These are phyloP conservation scores for Didymella pomorum DNA, from an alignment of 2,329 filamentous ascomycete genomes.

Conservation along the genomic window DNA sequence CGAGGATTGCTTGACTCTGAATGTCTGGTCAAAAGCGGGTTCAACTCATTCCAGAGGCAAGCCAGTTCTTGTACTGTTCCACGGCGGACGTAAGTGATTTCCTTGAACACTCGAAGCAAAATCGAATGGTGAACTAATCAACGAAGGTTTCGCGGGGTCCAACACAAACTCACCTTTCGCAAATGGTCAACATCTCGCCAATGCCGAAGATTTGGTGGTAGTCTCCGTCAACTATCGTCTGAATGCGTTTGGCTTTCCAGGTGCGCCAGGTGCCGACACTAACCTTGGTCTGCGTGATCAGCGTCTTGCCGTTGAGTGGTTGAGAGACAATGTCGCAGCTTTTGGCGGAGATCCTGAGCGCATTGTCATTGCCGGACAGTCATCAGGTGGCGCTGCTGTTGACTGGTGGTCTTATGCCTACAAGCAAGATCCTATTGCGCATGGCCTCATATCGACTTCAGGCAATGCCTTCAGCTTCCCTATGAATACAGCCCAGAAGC, in stretches of 20 bases:
- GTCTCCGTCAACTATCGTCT: conserved; percentile 53
- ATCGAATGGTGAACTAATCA: background rate
- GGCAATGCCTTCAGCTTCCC: conserved; percentile 33
- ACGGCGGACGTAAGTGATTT: conserved; percentile 50
- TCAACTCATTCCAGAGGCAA: conserved; percentile 30
- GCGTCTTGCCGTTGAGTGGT: conserved; percentile 62
- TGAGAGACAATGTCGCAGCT: conserved; percentile 57
- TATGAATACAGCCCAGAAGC: conserved; percentile 25
- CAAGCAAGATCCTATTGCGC: conserved; percentile 56
- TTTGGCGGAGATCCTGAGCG: conserved; percentile 59
- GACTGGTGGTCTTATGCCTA: conserved; percentile 61
- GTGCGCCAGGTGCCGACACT: conserved; percentile 37
- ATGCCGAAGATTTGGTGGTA: conserved; percentile 52
- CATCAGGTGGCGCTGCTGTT: conserved; percentile 54
- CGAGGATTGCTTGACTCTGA: conserved; percentile 45
- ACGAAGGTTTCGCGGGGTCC: conserved; percentile 47
- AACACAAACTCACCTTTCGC: conserved; percentile 50
- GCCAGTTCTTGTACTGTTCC: conserved; percentile 53
- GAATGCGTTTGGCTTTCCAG: conserved; percentile 50
- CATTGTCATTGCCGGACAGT: conserved; percentile 60
- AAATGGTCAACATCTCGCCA: conserved; percentile 47
- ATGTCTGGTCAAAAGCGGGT: conserved; percentile 43
- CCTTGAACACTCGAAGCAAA: background rate
- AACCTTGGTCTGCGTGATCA: conserved; percentile 65
- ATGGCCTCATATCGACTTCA: conserved; percentile 54